These are phyloP conservation scores for Musa itinerans DNA, from an alignment of 176 grass and related monocot genomes.

Conservation along the genomic window DNA sequence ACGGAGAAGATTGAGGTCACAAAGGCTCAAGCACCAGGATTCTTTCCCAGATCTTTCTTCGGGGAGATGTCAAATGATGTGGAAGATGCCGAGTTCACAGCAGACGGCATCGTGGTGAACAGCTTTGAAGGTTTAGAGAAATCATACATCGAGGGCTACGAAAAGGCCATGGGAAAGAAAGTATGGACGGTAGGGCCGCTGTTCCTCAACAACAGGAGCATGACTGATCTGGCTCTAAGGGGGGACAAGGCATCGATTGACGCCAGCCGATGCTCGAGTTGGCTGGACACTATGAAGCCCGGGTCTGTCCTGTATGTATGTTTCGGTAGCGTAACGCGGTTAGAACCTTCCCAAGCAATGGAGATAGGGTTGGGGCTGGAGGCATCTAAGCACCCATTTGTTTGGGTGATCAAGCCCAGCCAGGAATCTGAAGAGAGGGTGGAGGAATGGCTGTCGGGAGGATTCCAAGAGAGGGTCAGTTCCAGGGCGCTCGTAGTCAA, in stretches of 20 bases:
- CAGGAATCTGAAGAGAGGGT: background rate
- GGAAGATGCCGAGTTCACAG: constrained; percentile 30
- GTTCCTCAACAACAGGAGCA: constrained; percentile 33
- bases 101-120: constrained; percentile 58
- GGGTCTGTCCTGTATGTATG: background rate
- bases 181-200: constrained; percentile 44
- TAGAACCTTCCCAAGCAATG: background rate
- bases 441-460: background rate
- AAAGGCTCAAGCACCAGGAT: constrained; percentile 28
- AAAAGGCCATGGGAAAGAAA: constrained; percentile 28
- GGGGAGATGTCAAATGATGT: background rate
- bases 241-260: background rate
- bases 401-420: background rate
- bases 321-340: background rate
- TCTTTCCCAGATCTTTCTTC: background rate
- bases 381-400: background rate
- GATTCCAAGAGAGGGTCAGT: background rate
- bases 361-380: background rate
- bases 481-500: background rate
- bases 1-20: constrained; percentile 26
- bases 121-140: constrained; percentile 43
- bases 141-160: constrained; percentile 18
- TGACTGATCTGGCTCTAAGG: background rate
- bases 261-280: background rate
- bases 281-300: constrained; percentile 4